Evolutionary conservation across 2,329 filamentous ascomycete genomes (phyloP), one percentile per base, ranked within the genome.

Genomic region (Aspergillus fumigatus): DNA sequence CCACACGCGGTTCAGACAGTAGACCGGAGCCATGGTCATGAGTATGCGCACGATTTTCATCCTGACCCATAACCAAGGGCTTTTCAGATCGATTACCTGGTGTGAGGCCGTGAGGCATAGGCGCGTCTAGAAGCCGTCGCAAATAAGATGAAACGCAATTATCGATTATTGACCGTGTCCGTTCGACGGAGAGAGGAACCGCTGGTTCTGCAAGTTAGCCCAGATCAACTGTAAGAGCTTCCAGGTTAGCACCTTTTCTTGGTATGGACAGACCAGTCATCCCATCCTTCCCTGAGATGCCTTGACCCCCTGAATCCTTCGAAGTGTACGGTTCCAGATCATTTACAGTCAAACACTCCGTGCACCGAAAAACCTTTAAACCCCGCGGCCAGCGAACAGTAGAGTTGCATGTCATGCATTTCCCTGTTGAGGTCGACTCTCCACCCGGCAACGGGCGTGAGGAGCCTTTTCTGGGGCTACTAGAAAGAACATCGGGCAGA

Each of bases 381-480:
- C 87, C 84, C 59, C 82, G 84, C 1, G 90, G 90, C 87, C 91
- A 96, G 55, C 88, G 83, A 62, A 95, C 87, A 55, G 86, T 84
- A 54, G 88, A 88, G 65, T 88, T 89, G 72, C 92, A 96, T 35
- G 91, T 92, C 84, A 93, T 92, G 71, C 92, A 96, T 65, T 84
- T 86, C 23, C 90, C 88, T 32, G 84, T 87, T 27, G 80, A 47
- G 43, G 14, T 79, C 66, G 88, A 84, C 63, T 90, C 84, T 63
- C 81, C 84, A 61, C 79, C 78, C 21, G 76, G 69, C n/a, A 73
- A 70, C 53, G 68, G 60, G 41, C 65, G 66, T 25, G 60, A 50
- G 52, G 56, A 49, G 53, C 67, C 69, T 65, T 79, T 71, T 65
- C 75, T 73, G 56, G 74, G 74, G 60, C 71, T 76, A 51, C 63